Conservation (phyloP, 805 yeast species). For the Kockiozyma suomiensis region DNA sequence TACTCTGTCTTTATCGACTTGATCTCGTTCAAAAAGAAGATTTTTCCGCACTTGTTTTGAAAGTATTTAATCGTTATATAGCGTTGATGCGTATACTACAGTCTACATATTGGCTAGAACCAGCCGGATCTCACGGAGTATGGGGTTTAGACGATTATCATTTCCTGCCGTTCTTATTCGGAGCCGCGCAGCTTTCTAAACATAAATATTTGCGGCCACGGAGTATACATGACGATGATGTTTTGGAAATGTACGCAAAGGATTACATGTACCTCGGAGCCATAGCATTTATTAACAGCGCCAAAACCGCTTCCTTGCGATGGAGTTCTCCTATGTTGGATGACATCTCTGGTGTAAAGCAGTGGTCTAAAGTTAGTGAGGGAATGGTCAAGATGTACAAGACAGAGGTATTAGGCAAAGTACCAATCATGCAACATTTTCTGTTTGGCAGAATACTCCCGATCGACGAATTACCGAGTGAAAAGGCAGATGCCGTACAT, state of each 20-base stretch:
- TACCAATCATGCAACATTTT: slow-evolving; percentile 94
- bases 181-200: slow-evolving; percentile 72
- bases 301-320: slow-evolving; percentile 77
- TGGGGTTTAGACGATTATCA: slow-evolving; percentile 99
- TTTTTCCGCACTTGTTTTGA: slow-evolving; percentile 55
- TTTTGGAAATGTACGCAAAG: slow-evolving; percentile 75
- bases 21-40: slow-evolving; percentile 22
- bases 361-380: slow-evolving; percentile 87
- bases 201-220: slow-evolving; percentile 75
- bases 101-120: slow-evolving; percentile 78
- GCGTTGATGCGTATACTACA: slow-evolving; percentile 74
- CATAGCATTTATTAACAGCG: slow-evolving; percentile 75
- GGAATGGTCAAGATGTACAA: slow-evolving; percentile 96
- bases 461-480: slow-evolving; percentile 36
- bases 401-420: slow-evolving; percentile 86
- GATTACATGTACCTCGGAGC: slow-evolving; percentile 87
- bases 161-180: slow-evolving; percentile 84
- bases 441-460: slow-evolving; percentile 61
- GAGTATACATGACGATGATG: slow-evolving; percentile 80
- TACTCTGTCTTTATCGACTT: slow-evolving; percentile 51
- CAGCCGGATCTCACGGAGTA: slow-evolving; percentile 98
- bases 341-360: slow-evolving; percentile 88
- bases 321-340: slow-evolving; percentile 98
- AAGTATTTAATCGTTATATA: slow-evolving; percentile 69
- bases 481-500: background rate